These are phyloP conservation scores for Geum urbanum DNA, from an alignment of 306 rosid species.

Conservation along the genomic window DNA sequence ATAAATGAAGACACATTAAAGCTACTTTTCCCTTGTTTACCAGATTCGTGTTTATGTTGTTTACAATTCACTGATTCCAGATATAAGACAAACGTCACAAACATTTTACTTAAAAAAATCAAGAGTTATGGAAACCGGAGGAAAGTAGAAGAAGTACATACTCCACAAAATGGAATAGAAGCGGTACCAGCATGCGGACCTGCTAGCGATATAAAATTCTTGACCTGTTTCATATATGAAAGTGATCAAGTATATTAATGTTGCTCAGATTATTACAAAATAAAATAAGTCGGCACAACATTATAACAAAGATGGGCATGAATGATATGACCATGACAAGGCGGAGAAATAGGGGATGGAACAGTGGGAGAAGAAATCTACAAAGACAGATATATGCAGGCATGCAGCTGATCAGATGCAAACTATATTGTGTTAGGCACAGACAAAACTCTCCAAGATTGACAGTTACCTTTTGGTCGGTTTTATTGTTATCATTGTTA, in stretches of 20 bases:
- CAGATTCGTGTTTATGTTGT: neutral
- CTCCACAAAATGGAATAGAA: slow-evolving; percentile 61
- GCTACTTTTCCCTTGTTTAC: neutral
- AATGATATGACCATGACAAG: neutral
- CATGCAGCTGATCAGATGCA: neutral
- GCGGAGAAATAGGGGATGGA: neutral
- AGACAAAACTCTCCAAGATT: neutral
- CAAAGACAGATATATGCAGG: neutral
- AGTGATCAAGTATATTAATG: neutral
- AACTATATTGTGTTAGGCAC: neutral
- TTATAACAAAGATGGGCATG: neutral
- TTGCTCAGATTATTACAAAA: neutral
- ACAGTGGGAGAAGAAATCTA: neutral
- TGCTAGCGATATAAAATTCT: slow-evolving; percentile 63
- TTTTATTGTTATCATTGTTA: neutral
- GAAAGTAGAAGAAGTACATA: slow-evolving; percentile 39
- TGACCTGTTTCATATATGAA: slow-evolving; percentile 45
- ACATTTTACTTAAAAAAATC: neutral
- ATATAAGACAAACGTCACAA: neutral
- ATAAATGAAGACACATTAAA: neutral
- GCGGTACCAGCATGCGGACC: slow-evolving; percentile 84
- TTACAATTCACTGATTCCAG: neutral
- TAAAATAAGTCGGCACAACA: slow-evolving; percentile 3
- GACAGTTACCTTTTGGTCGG: neutral
- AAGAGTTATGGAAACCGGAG: neutral